Evolutionary conservation across 805 yeast species (phyloP).

Genomic region (Danielozyma ontarioensis): DNA sequence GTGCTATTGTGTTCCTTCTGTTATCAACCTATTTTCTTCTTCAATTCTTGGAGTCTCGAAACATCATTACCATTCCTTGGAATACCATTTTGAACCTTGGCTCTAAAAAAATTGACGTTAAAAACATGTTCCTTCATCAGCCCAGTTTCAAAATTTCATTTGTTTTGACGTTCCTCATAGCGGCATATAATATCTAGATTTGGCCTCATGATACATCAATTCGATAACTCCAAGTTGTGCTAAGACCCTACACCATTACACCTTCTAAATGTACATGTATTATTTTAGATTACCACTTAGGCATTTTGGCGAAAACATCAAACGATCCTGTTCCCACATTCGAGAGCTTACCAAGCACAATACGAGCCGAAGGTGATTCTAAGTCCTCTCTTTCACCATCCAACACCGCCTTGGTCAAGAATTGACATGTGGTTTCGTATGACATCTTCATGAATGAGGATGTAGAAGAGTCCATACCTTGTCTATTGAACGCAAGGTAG

Average conservation of each 20-base stretch:
- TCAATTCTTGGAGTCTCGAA: constrained; percentile 55
- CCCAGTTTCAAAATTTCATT: constrained; percentile 61
- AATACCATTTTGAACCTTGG: constrained; percentile 29
- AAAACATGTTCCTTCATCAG: constrained; percentile 49
- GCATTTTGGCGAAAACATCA: constrained; percentile 62
- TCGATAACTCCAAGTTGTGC: no score
- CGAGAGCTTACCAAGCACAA: constrained; percentile 86
- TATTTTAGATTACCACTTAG: constrained; percentile 6
- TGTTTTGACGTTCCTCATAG: constrained; percentile 48
- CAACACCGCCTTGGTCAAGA: constrained; percentile 91
- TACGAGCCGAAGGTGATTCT: constrained; percentile 88
- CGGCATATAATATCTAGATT: constrained; percentile 46
- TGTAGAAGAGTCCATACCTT: constrained; percentile 93
- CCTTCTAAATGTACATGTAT: background rate
- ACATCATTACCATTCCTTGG: constrained; percentile 46
- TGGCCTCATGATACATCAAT: no score
- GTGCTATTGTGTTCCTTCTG: constrained; percentile 46
- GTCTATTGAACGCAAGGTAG: constrained; percentile 94
- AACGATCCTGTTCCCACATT: constrained; percentile 96
- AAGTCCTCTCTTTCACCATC: constrained; percentile 86
- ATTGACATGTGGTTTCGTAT: constrained; percentile 96
- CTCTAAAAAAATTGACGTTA: constrained; percentile 36
- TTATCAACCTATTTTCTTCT: constrained; percentile 35
- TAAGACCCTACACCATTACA: background rate
- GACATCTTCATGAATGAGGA: constrained; percentile 99